phyloP scores from a whole-genome alignment of 176 grass and related monocot genomes.

The Oryza officinalis region DNA sequence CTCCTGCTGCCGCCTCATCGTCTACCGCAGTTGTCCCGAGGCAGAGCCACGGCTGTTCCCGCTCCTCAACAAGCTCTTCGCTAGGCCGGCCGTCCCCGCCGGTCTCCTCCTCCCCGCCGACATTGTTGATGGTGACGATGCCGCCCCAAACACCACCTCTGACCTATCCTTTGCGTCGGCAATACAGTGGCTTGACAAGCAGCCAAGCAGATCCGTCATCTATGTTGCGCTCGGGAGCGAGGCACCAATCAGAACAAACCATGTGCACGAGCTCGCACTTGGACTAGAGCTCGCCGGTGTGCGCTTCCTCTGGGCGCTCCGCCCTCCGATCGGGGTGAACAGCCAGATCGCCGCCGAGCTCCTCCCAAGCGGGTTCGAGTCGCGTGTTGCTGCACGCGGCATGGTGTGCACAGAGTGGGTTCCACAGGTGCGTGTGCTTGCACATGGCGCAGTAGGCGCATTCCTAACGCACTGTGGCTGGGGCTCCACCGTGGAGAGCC shows the following conservation, averaged over 20 bases:
- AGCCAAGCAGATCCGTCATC: constrained; percentile 9
- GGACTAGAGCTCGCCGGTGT: constrained; percentile 36
- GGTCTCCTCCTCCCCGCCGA: background rate
- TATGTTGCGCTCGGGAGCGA: constrained; percentile 52
- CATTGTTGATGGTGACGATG: background rate
- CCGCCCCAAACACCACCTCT: too few species aligned
- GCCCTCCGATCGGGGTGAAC: background rate
- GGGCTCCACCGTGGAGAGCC: constrained; percentile 46
- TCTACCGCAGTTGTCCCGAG: constrained; percentile 27
- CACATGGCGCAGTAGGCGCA: constrained; percentile 34
- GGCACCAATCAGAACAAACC: constrained; percentile 7
- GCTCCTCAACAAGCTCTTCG: constrained; percentile 6
- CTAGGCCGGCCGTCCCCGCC: constrained; percentile 22
- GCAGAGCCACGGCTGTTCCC: constrained; percentile 22
- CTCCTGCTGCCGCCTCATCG: background rate
- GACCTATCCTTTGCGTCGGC: background rate
- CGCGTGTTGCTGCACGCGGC: background rate
- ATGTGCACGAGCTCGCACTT: constrained; percentile 17
- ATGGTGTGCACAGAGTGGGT: background rate
- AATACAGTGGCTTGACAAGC: constrained; percentile 40
- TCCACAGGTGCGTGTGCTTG: constrained; percentile 44
- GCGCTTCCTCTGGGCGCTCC: constrained; percentile 53
- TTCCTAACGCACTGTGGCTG: constrained; percentile 53
- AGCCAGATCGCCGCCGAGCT: background rate
- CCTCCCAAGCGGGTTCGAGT: constrained; percentile 33